These are phyloP conservation scores for Tylopilus intermedius DNA, from an alignment of 768 basidiomycete species.

Conservation along the genomic window DNA sequence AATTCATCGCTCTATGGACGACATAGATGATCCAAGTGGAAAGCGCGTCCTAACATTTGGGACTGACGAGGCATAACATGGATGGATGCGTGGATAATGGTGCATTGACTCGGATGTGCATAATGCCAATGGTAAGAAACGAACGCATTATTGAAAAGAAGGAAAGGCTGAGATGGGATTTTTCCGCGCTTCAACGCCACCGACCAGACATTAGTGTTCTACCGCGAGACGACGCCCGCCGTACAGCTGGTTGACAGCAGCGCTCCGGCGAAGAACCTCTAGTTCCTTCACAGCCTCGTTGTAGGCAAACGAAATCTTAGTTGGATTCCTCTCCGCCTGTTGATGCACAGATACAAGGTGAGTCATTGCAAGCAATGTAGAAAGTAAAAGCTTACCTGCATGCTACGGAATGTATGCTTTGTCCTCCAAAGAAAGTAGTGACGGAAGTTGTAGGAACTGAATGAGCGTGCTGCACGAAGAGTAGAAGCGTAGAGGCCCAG, in stretches of 20 bases:
- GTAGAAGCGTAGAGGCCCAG: constrained; percentile 72
- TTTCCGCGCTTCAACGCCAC: neutral
- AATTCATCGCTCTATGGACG: no score
- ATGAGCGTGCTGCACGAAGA: constrained; percentile 70
- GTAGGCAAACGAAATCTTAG: constrained; percentile 57
- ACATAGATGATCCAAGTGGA: neutral
- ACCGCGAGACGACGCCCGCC: constrained; percentile 74
- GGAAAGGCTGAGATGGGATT: neutral
- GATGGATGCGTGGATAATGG: neutral
- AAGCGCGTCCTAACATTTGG: no score
- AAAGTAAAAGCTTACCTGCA: neutral
- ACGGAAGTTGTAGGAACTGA: constrained; percentile 91
- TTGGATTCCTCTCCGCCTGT: constrained; percentile 56
- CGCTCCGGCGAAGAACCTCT: constrained; percentile 68
- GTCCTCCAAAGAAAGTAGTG: constrained; percentile 74
- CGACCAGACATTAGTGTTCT: constrained; percentile 44
- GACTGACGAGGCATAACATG: neutral
- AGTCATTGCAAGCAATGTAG: neutral
- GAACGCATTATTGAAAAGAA: neutral
- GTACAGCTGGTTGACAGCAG: constrained; percentile 77
- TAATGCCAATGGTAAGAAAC: neutral
- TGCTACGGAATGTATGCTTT: constrained; percentile 29
- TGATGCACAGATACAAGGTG: neutral
- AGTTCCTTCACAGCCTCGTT: constrained; percentile 53
- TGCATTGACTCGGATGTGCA: neutral